phyloP scores from a whole-genome alignment of 352 stramenopile genomes.

The Blastocystis sp. region DNA sequence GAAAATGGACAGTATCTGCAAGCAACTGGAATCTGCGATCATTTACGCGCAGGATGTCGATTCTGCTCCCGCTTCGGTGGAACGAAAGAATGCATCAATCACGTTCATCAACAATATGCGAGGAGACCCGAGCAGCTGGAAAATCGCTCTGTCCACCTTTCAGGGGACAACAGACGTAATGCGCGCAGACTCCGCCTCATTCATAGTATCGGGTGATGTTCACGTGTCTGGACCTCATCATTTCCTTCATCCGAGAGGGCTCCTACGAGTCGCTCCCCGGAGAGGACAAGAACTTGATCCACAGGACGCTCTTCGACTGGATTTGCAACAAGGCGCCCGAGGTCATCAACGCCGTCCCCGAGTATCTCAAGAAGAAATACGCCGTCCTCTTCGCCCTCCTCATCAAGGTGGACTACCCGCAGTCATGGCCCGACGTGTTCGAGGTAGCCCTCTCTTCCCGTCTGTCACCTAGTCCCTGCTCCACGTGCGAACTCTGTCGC shows the following conservation, averaged over 20 bases:
- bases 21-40: slow-evolving; percentile 46
- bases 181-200: not conserved
- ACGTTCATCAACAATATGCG: slow-evolving; percentile 53
- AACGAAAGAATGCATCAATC: slow-evolving; percentile 28
- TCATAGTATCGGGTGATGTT: slow-evolving; percentile 57
- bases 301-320: slow-evolving; percentile 46
- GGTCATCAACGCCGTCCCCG: not conserved
- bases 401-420: slow-evolving; percentile 65
- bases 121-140: slow-evolving; percentile 29
- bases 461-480: slow-evolving; percentile 26
- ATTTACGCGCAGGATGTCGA: slow-evolving; percentile 38
- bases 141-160: slow-evolving; percentile 41
- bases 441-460: not conserved
- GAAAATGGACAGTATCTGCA: slow-evolving; percentile 58
- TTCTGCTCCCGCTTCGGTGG: not conserved
- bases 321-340: slow-evolving; percentile 15
- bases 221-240: slow-evolving; percentile 48
- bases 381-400: slow-evolving; percentile 17
- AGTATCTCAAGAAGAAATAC: slow-evolving; percentile 58
- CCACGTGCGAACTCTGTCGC: slow-evolving; percentile 27
- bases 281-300: slow-evolving; percentile 42
- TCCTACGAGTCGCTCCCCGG: slow-evolving; percentile 16
- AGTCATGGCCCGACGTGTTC: slow-evolving; percentile 55
- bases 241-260: slow-evolving; percentile 59
- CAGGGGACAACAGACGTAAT: slow-evolving; percentile 2